Base-by-base conservation (phyloP, 1,284 basidiomycete genomes). In the Sporisorium reilianum region DNA sequence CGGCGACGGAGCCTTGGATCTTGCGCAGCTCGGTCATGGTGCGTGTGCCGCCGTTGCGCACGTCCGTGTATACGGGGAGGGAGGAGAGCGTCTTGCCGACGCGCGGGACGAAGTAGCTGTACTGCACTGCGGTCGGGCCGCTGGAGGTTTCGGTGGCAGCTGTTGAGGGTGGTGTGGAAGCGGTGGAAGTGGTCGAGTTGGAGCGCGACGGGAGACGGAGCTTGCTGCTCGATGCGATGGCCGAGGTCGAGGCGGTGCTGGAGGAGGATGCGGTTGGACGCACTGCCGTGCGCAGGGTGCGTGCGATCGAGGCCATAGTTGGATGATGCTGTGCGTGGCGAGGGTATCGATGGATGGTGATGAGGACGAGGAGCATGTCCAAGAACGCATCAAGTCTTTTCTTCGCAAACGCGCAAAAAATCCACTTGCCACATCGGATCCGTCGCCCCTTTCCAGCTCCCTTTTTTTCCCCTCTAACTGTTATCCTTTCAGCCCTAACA, bases 51-150 rank as follows among this genome's bases (percentile, higher is more conserved):
- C 75, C 75, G 45, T 75, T 67, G 28, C 77, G 74, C 2, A 73
- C 30, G 40, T 79, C 75, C 12, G 75, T 66, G 59, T 80, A 80
- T 25, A 80, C 79, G 25, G 79, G 79, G n/a, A 77, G 59, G 5
- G 49, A 65, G 38, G 62, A 61, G 40, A 49, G 55, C 6, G 64
- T 64, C 45, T 72, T 64, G 16, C 79, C 79, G 6, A 80, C 77
- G 14, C 79, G 74, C 0, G 75, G 71, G 25, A 80, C 75, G 55
- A 74, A 80, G 64, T 80, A 80, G 38, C 55, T 64, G 55, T 80
- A 68, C 34, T 44, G 40, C 1, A 80, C 52, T 10, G 73, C 34
- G 16, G 68, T 75, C 0, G 66, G 36, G 30, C 22, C 30, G 41
- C 9, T 1, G 42, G 55, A 49, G 18, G n/a, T n/a, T n/a, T 32